Evolutionary conservation across 2,329 filamentous ascomycete genomes (phyloP).

Genomic region (Botryotinia globosa): DNA sequence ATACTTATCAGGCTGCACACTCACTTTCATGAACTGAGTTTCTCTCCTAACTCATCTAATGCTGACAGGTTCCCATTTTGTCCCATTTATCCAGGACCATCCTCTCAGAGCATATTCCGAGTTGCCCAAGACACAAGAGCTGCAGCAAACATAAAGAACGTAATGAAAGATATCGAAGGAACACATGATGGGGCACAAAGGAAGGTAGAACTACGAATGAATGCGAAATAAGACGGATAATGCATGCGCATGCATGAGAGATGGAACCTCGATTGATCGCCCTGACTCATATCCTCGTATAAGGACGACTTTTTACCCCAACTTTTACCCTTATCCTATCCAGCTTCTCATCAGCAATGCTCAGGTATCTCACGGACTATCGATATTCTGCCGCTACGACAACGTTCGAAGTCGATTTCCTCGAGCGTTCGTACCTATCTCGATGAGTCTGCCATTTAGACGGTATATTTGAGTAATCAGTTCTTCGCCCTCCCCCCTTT

Average conservation of each 20-base stretch:
- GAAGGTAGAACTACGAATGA: not conserved
- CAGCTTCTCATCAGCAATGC: accelerated
- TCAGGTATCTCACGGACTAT: not conserved
- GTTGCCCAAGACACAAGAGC: not conserved
- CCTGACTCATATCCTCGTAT: not conserved
- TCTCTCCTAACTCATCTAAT: not conserved
- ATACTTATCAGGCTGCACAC: not conserved
- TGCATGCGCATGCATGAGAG: too few species aligned
- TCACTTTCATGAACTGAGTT: not conserved
- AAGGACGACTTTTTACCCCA: not conserved
- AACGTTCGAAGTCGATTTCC: not conserved
- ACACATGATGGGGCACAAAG: not conserved
- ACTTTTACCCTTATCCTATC: not conserved
- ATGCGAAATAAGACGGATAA: not conserved
- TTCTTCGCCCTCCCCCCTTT: not conserved
- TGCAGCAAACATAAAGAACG: not conserved
- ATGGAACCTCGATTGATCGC: not conserved
- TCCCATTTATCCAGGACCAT: not conserved
- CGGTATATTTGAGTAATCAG: not conserved
- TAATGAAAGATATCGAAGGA: not conserved
- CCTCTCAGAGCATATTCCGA: too few species aligned
- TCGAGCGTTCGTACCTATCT: not conserved
- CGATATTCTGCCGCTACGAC: too few species aligned
- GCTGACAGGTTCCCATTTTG: not conserved
- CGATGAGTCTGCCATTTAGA: not conserved